Evolutionary conservation across 2,329 filamentous ascomycete genomes (phyloP), one percentile per base, ranked within the genome.

Genomic region (Beauveria australis): DNA sequence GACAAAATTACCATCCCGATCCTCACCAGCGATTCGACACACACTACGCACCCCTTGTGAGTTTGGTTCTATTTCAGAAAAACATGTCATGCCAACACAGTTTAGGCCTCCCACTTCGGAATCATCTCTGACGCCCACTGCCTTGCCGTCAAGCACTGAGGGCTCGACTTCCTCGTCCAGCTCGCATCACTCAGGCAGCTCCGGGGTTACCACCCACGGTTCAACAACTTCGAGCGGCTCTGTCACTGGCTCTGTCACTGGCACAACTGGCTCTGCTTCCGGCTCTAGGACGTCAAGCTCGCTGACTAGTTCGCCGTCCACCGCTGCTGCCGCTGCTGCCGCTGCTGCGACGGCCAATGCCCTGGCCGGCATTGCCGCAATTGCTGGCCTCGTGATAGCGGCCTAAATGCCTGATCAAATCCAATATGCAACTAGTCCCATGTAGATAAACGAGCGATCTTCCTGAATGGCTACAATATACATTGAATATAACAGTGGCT

Each of bases 301-400:
- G 8, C 33, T 43, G 1, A 43, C 58, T 37, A 37, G 16, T 33
- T 43, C 51, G 1, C 33, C 43, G 16, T 55, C 58, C 24, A 37
- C 9, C 24, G 53, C 37, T n/a, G 59, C 52, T 14, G 59, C 9
- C 24, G 53, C 37, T n/a, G 59, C 52, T 14, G 59, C 52, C 14
- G 53, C 59, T 37, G 16, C 33, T n/a, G 53, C 44, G 22, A 61
- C 59, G 7, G 59, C 46, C n/a, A 61, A 61, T 46, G 46, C 48
- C 2, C 19, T 61, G 22, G 59, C 59, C 12, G 59, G 59, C 28
- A 49, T 61, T 56, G 59, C 44, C 26, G 59, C 53, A 5, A 18
- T 61, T 30, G 59, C 59, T 26, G 59, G 59, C 14, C 37, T 61
- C 26, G 44, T 51, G 9, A 46, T 61, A 46, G 46, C 26, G 16